Evolutionary conservation across 768 basidiomycete genomes (phyloP).

Genomic region (Boletus speciosus): DNA sequence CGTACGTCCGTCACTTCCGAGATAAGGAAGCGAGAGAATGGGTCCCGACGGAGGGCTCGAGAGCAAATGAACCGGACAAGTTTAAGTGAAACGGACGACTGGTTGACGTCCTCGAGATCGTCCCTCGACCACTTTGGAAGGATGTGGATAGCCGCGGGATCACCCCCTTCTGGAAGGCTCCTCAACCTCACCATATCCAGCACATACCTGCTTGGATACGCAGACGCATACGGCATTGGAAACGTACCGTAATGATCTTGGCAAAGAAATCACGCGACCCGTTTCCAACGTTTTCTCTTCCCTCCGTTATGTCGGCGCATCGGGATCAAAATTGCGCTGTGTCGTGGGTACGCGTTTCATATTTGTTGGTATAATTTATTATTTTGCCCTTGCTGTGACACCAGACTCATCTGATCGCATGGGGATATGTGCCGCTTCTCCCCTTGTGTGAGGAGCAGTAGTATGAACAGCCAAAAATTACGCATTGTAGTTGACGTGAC

Average conservation of each 20-base stretch:
- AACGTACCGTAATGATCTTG: conserved; percentile 3
- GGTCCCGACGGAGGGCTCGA: conserved; percentile 2
- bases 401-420: neutral
- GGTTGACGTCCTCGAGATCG: conserved; percentile 14
- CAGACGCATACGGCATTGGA: conserved; percentile 8
- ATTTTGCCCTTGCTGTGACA: neutral
- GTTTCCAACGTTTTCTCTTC: neutral
- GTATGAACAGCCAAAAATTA: neutral
- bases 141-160: conserved; percentile 24
- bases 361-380: neutral
- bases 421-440: neutral
- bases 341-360: neutral
- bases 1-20: neutral
- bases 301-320: neutral
- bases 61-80: neutral
- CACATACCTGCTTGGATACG: neutral
- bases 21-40: conserved; percentile 8
- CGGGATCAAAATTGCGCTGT: neutral
- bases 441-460: neutral
- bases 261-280: conserved; percentile 4
- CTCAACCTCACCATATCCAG: neutral
- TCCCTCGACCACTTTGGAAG: conserved; percentile 16
- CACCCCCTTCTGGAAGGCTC: conserved; percentile 7
- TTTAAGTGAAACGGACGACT: neutral
- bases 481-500: neutral